Evolutionary conservation across 805 yeast genomes (phyloP).

Genomic region (Lachancea meyersii): DNA sequence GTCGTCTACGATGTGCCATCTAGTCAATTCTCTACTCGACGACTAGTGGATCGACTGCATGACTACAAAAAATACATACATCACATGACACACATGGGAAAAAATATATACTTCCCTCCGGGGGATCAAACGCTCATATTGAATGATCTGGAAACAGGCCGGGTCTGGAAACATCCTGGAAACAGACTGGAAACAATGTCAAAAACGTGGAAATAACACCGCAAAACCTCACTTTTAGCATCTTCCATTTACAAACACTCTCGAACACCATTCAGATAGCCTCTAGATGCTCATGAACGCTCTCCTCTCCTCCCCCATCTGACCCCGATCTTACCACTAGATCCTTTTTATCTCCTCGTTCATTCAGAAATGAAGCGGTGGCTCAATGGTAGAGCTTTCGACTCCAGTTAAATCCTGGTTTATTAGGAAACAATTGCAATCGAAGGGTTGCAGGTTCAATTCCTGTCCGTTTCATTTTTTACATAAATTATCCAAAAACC

Average conservation of each 20-base stretch:
- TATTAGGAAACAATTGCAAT: constrained; percentile 31
- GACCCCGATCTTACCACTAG: not conserved
- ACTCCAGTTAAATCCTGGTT: constrained; percentile 38
- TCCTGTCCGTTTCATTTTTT: constrained; percentile 54
- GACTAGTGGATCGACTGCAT: no score
- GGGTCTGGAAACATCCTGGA: not conserved
- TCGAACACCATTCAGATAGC: not conserved
- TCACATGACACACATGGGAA: no score
- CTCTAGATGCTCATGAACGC: not conserved
- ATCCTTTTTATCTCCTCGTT: not conserved
- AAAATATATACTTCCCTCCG: not conserved
- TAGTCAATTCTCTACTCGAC: no score
- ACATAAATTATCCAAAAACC: no score
- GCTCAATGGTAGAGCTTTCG: constrained; percentile 59
- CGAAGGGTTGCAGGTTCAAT: constrained; percentile 66
- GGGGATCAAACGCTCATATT: not conserved
- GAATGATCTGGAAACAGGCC: not conserved
- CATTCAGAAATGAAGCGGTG: constrained; percentile 39
- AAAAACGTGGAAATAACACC: no score
- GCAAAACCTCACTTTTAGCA: no score
- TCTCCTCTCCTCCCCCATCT: no score
- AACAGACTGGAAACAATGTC: not conserved
- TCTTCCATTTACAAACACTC: not conserved
- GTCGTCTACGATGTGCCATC: no score
- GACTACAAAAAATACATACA: no score